phyloP scores from a whole-genome alignment of 2,329 filamentous ascomycete species.

The Lasiodiplodia sp. region DNA sequence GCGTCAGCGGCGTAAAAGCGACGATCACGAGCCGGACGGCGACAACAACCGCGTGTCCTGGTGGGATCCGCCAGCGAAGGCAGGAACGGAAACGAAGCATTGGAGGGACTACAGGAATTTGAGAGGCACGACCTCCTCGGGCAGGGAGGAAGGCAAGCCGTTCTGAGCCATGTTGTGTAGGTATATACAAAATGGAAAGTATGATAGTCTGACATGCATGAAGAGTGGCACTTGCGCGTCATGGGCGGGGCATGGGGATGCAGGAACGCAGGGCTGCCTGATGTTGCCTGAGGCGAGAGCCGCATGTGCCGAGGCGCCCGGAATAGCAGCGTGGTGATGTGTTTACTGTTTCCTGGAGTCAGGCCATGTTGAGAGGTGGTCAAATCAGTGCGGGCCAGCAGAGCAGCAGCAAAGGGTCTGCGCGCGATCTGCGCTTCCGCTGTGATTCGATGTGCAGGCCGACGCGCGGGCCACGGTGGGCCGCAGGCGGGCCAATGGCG shows the following conservation, averaged over 20 bases:
- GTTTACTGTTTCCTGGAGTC: not conserved
- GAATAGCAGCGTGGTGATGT: not conserved
- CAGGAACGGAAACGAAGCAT: not conserved
- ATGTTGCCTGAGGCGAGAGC: not conserved
- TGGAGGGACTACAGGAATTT: constrained; percentile 6
- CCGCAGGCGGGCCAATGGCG: not conserved
- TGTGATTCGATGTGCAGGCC: constrained; percentile 18
- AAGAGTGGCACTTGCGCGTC: not conserved
- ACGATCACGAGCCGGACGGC: not conserved
- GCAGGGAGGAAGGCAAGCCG: constrained; percentile 1
- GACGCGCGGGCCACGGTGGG: not conserved
- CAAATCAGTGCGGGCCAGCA: constrained; percentile 12
- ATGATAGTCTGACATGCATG: constrained; percentile 14
- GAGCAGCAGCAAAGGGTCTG: not conserved
- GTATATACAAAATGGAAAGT: no score
- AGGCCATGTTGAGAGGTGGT: not conserved
- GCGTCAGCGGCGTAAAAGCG: not conserved
- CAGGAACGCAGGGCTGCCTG: not conserved
- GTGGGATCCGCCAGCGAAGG: constrained; percentile 5
- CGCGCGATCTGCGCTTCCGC: constrained; percentile 11
- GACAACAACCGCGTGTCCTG: constrained; percentile 14
- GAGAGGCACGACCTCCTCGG: not conserved
- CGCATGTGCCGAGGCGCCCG: not conserved
- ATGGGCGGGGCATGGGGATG: not conserved
- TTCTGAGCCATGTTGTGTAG: not conserved